These are phyloP conservation scores for Aeminium ludgeri DNA, from an alignment of 495 filamentous ascomycete species.

Conservation along the genomic window DNA sequence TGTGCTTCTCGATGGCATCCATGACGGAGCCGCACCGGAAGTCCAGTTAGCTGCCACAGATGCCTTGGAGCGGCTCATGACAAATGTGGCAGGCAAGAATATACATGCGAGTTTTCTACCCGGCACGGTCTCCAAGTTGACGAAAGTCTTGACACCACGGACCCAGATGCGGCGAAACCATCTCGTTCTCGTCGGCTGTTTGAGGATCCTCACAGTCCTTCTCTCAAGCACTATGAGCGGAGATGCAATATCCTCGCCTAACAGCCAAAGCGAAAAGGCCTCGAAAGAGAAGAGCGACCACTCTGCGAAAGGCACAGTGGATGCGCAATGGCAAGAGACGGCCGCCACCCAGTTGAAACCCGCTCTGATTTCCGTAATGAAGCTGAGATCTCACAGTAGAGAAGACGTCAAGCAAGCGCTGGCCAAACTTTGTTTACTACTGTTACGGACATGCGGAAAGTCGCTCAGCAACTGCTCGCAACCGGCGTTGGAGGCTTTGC, in stretches of 20 bases:
- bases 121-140: conserved; percentile 68
- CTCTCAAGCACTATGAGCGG: conserved; percentile 53
- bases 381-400: conserved; percentile 57
- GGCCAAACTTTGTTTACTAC: conserved; percentile 47
- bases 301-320: neutral
- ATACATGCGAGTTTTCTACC: conserved; percentile 72
- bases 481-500: conserved; percentile 64
- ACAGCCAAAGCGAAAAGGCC: neutral
- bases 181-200: conserved; percentile 42
- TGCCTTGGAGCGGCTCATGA: conserved; percentile 45
- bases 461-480: conserved; percentile 51
- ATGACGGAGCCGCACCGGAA: conserved; percentile 38
- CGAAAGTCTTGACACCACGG: conserved; percentile 53
- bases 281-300: no score
- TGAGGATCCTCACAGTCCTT: conserved; percentile 42
- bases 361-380: conserved; percentile 62
- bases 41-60: conserved; percentile 50
- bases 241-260: conserved; percentile 4
- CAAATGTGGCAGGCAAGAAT: conserved; percentile 47
- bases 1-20: conserved; percentile 54
- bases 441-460: conserved; percentile 62
- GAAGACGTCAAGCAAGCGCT: conserved; percentile 53
- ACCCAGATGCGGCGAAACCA: conserved; percentile 46
- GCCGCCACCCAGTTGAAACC: conserved; percentile 72
- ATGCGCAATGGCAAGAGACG: conserved; percentile 50